Conservation (phyloP, 352 stramenopile genomes). For the Globisporangium sylvaticum region DNA sequence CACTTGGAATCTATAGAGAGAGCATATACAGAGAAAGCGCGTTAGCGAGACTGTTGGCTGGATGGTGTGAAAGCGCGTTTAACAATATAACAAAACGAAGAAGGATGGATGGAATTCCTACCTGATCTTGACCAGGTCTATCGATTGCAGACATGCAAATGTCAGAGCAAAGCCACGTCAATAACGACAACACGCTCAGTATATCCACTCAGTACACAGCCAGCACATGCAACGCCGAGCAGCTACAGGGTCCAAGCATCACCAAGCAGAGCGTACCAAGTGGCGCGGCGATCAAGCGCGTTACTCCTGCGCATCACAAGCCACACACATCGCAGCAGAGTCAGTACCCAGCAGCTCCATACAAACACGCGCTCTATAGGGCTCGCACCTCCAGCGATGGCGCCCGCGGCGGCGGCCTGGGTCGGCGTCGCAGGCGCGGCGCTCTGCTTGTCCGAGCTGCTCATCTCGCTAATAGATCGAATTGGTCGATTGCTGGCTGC, state of each 20-base stretch:
- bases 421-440: constrained; percentile 28
- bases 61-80: neutral
- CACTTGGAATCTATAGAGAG: constrained; percentile 56
- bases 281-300: constrained; percentile 66
- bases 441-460: constrained; percentile 9
- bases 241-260: neutral
- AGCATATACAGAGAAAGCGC: neutral
- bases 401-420: constrained; percentile 55
- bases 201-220: neutral
- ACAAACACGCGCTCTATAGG: neutral
- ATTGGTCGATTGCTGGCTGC: neutral
- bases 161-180: neutral
- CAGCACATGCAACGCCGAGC: constrained; percentile 2
- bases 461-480: neutral
- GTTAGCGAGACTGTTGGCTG: neutral
- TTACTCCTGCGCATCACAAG: constrained; percentile 28
- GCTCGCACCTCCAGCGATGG: constrained; percentile 49
- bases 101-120: constrained; percentile 1
- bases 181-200: neutral
- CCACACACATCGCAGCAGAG: neutral
- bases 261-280: constrained; percentile 30
- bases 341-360: neutral
- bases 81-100: neutral
- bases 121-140: constrained; percentile 79
- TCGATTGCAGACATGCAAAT: neutral